These are phyloP conservation scores for Epithemia pelagica DNA, from an alignment of 108 stramenopile species.

Conservation along the genomic window DNA sequence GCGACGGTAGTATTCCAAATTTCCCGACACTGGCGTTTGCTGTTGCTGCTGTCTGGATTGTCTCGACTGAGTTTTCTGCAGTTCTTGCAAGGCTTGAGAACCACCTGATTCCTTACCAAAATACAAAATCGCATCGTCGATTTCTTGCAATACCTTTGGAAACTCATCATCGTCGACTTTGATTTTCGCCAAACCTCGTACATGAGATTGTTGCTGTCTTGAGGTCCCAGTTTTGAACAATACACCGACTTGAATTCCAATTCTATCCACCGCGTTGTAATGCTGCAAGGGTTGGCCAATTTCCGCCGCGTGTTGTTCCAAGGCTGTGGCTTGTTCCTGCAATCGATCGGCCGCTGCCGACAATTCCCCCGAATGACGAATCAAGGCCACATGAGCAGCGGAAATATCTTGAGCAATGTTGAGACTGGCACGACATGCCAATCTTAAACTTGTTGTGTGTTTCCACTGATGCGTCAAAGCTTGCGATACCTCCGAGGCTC, in stretches of 20 bases:
- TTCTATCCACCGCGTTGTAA: constrained; percentile 78
- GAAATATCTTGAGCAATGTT: constrained; percentile 75
- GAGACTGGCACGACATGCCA: constrained; percentile 62
- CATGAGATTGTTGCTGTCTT: constrained; percentile 7
- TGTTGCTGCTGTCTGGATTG: constrained; percentile 8
- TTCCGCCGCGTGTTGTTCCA: constrained; percentile 67
- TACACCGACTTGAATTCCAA: constrained; percentile 70
- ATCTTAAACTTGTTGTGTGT: constrained; percentile 53
- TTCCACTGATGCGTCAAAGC: constrained; percentile 46
- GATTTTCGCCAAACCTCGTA: constrained; percentile 63
- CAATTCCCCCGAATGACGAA: constrained; percentile 78
- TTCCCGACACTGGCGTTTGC: constrained; percentile 29
- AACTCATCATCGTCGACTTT: constrained; percentile 80
- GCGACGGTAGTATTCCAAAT: constrained; percentile 70
- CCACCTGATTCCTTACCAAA: constrained; percentile 62
- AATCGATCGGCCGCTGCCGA: constrained; percentile 85
- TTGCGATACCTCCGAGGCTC: constrained; percentile 33
- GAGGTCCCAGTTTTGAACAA: constrained; percentile 48
- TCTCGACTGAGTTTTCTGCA: background rate
- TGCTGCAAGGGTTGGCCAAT: constrained; percentile 80
- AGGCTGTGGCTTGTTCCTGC: constrained; percentile 63
- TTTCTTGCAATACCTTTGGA: constrained; percentile 45
- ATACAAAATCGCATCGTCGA: constrained; percentile 74
- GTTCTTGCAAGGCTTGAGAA: constrained; percentile 23
- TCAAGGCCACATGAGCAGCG: constrained; percentile 66